phyloP scores from a whole-genome alignment of 2,329 filamentous ascomycete genomes.

The Diaporthe citri region DNA sequence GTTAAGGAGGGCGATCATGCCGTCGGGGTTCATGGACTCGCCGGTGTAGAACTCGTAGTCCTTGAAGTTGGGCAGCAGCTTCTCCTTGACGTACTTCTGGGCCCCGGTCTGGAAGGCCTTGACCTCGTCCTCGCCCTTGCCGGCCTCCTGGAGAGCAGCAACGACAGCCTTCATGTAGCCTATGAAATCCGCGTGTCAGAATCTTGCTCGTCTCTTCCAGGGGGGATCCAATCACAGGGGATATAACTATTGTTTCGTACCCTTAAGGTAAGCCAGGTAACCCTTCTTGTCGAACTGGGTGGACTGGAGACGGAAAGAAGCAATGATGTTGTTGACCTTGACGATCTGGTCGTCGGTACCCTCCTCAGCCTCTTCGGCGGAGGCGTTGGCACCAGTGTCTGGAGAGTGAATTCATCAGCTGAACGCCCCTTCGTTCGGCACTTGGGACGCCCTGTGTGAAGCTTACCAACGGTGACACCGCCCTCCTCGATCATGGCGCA shows the following conservation, averaged over 20 bases:
- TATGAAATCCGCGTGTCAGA: conserved; percentile 35
- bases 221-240: conserved; percentile 7
- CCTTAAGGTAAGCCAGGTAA: conserved; percentile 87
- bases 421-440: neutral
- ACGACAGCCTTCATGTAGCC: conserved; percentile 95
- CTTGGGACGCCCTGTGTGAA: neutral
- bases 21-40: conserved; percentile 92
- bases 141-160: conserved; percentile 69
- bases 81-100: conserved; percentile 81
- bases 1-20: conserved; percentile 95
- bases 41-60: conserved; percentile 96
- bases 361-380: conserved; percentile 89
- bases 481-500: conserved; percentile 90
- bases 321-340: conserved; percentile 92
- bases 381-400: conserved; percentile 97
- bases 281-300: conserved; percentile 89
- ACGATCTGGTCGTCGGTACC: conserved; percentile 76
- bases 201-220: neutral
- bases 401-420: conserved; percentile 1
- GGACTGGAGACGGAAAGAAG: conserved; percentile 89
- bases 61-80: conserved; percentile 86
- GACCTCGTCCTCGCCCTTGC: conserved; percentile 74
- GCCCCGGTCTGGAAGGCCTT: conserved; percentile 85
- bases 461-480: conserved; percentile 78
- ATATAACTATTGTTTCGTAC: conserved; percentile 59